Evolutionary conservation across 805 yeast species (phyloP), one percentile per base, ranked within the genome.

Genomic region (Grigorovia humatica): DNA sequence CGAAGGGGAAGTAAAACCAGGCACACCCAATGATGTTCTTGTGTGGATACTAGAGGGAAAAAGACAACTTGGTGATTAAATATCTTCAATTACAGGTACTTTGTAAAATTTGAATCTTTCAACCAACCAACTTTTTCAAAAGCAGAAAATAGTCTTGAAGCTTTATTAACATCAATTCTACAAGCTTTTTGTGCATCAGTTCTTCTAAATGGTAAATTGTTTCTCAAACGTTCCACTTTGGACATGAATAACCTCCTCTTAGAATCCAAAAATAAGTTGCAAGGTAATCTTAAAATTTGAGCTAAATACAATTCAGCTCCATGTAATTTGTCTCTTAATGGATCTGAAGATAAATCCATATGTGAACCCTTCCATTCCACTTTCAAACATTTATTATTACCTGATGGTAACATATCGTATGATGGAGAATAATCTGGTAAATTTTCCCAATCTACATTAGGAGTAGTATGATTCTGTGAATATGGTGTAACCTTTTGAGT

Each of bases 311-410:
- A 77, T 69, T 90, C 98, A 7, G 96, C 95, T 0, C 96, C 96
- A 67, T 90, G 97, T 57, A 91, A 73, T 61, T 81, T 77, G 46
- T 70, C 70, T 47, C 77, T 67, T 58, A 86, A 76, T 27, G 96
- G 93, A 68, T 91, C 97, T 44, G 69, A 61, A 19, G 82, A 74
- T 51, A 90, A 75, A 67, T 87, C 93, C 96, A 90, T 89, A 43
- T 96, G 93, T 59, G 88, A 95, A 11, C 97, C 98, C 70, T 90
- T 90, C 98, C 98, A 90, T 67, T 91, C 97, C 44, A 93, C 85
- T 64, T 83, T 83, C 58, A 89, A 74, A 58, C 87, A 80, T 70
- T 83, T 81, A 53, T 77, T 71, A 56, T 73, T 79, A 4, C 43
- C 45, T 1, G 12, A n/a, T 4, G 96, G 95, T 58, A 89, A 73